Conservation (phyloP, 2,329 filamentous ascomycete species). For the Sporothrix euskadiensis region DNA sequence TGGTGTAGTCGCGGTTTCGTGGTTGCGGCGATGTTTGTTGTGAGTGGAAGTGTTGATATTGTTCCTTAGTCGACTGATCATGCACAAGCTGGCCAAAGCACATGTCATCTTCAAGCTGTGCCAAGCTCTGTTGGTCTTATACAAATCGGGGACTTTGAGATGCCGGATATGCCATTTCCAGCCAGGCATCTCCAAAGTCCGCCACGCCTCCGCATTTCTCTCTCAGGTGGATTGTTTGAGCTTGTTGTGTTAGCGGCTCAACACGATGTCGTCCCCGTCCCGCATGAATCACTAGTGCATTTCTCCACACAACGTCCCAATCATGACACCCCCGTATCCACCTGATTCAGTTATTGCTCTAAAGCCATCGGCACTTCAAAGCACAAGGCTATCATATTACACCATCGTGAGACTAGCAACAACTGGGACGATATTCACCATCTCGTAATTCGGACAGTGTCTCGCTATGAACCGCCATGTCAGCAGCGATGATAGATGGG, state of each 20-base stretch:
- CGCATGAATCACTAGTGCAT: constrained; percentile 2
- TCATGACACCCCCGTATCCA: neutral
- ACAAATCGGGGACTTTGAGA: neutral
- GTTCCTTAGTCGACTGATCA: neutral
- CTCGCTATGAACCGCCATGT: neutral
- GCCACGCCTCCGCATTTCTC: neutral
- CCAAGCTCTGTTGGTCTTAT: neutral
- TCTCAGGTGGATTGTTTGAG: too few relatives aligned
- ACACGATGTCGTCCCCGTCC: too few relatives aligned
- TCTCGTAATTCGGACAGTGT: neutral
- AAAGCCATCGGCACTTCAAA: too few relatives aligned
- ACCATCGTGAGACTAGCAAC: neutral
- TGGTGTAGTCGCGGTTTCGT: neutral
- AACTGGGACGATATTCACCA: neutral
- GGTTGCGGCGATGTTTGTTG: neutral
- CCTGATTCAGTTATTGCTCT: neutral
- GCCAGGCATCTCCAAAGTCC: neutral
- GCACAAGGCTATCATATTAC: too few relatives aligned
- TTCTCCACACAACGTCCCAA: neutral
- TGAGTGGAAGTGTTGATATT: neutral
- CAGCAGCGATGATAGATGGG: neutral
- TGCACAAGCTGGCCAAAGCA: neutral
- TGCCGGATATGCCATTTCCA: neutral
- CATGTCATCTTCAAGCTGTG: too few relatives aligned
- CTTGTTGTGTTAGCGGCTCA: neutral